phyloP scores from a whole-genome alignment of 2,329 filamentous ascomycete genomes.

The Cadophora gregata region DNA sequence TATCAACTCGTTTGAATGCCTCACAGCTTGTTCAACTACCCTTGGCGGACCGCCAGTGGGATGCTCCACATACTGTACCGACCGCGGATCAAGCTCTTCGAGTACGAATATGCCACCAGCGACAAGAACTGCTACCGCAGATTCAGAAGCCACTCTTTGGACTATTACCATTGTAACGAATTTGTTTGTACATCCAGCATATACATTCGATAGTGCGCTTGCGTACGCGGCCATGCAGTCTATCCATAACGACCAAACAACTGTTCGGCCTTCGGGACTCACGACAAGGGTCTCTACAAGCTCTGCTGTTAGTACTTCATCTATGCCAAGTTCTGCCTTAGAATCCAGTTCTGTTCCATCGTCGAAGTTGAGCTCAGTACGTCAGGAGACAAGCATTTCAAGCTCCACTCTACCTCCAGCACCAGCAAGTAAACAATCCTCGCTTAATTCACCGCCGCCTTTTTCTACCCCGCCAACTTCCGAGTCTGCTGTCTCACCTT shows the following conservation, averaged over 20 bases:
- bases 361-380: background rate
- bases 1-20: background rate
- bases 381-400: background rate
- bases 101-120: background rate
- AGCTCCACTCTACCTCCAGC: background rate
- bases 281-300: background rate
- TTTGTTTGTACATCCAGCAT: background rate
- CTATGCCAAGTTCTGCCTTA: background rate
- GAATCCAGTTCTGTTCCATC: background rate
- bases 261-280: background rate
- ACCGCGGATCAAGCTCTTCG: background rate
- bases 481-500: background rate
- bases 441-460: background rate
- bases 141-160: conserved; percentile 1
- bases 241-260: conserved; percentile 2
- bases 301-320: background rate
- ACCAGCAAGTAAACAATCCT: background rate
- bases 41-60: background rate
- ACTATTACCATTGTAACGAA: conserved; percentile 6
- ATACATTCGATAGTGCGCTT: background rate
- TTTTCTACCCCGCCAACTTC: background rate
- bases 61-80: background rate
- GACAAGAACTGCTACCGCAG: background rate
- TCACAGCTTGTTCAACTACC: conserved; percentile 10
- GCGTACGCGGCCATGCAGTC: conserved; percentile 12